Percentiles rank a stretch among this genome's conserved stretches.
phyloP scores from a whole-genome alignment of 805 yeast genomes.

The Teunomyces funiuensis region DNA sequence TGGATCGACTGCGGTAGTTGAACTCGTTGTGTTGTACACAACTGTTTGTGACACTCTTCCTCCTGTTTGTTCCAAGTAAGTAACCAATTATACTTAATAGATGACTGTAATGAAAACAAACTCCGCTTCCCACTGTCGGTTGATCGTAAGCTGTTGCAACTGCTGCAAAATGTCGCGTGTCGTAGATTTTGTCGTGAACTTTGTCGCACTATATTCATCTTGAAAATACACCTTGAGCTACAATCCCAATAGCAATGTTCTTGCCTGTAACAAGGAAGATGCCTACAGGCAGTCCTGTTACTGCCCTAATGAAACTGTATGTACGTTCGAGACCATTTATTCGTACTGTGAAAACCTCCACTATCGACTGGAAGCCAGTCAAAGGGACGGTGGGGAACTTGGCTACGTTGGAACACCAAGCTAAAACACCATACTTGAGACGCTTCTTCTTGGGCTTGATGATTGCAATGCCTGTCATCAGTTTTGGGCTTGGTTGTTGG shows the following conservation, averaged over 20 bases:
- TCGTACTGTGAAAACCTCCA: constrained; percentile 54
- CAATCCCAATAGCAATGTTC: too few relatives aligned
- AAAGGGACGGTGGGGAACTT: constrained; percentile 44
- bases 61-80: constrained; percentile 1
- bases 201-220: neutral
- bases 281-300: neutral
- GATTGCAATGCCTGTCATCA: constrained; percentile 80
- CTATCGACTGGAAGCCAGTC: constrained; percentile 84
- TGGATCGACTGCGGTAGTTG: constrained; percentile 9
- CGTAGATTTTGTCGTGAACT: neutral
- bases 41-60: constrained; percentile 6
- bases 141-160: neutral
- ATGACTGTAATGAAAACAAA: constrained; percentile 1
- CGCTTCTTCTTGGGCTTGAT: constrained; percentile 44
- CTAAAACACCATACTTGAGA: constrained; percentile 36
- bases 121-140: neutral
- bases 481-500: constrained; percentile 91
- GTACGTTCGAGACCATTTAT: neutral
- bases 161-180: neutral
- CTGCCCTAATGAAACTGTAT: neutral
- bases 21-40: constrained; percentile 12
- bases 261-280: too few relatives aligned
- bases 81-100: neutral
- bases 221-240: neutral
- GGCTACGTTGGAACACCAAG: constrained; percentile 38